Base-by-base conservation (phyloP, 148 eudicot genomes). In the Persicaria maculosa region DNA sequence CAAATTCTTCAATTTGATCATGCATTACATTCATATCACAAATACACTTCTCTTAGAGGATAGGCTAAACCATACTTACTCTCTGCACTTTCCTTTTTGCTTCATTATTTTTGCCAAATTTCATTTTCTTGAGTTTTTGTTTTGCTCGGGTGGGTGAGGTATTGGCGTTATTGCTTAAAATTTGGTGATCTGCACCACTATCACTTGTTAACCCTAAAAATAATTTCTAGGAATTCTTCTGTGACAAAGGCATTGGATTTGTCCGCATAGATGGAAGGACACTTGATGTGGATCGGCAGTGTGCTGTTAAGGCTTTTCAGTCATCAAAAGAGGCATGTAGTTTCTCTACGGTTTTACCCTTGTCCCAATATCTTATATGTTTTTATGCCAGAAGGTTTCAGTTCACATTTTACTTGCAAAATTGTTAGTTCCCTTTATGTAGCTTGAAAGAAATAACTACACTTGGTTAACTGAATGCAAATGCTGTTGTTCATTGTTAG, bases 181-280 rank as follows among this genome's bases (percentile, higher is more conserved):
- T 40, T 64, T 64, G 69, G n/a, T 12, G 69, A 40, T 65, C 70
- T 36, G 15, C 47, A 65, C n/a, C 17, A 65, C 47, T 65, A 36
- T 59, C 43, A 59, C 15, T 10, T 59, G 25, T 20, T 59, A 59
- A 14, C 14, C 43, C 46, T 65, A 14, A 31, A 62, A 62, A 22
- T 55, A 0, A 48, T 54, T 72, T 76, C 59, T 88, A 96, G 97
- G 97, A 86, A 78, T 92, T 89, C 77, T 22, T 96, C 53, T 86
- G 86, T 75, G 86, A 84, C 62, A 90, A 89, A 80, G 87, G 85
- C 53, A 84, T 89, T 80, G 88, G 86, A 14, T 96, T 89, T 87
- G 81, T 92, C 52, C 97, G 99, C 67, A 88, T 96, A 73, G 94
- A 96, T 77, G 88, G 93, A 74, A 84, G 48, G 64, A 82, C 87